Evolutionary conservation across 1,284 basidiomycete genomes (phyloP), one percentile per base, ranked within the genome.

Genomic region (Kwoniella shivajii): DNA sequence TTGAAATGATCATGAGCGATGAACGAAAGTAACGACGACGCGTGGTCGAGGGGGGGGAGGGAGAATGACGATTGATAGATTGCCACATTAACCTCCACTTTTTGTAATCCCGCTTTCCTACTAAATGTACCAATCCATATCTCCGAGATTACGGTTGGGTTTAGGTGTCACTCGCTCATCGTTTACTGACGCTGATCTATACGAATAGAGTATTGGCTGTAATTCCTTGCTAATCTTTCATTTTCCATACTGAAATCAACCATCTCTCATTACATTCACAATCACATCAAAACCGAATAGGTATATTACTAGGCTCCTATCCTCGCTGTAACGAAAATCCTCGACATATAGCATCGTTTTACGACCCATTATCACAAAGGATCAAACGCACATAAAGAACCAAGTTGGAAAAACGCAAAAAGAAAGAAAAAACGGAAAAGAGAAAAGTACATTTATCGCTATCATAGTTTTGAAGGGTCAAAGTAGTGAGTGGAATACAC

Each of bases 21-120:
- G 48, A 38, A 38, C 22, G 7, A 50, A 26, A 50, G 49, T 31
- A 31, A 24, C 18, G 24, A 47, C 52, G 52, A 53, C 51, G 51
- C 51, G 47, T 49, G 16, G 2, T 30, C 29, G 42, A 36, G 5
- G 42, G 33, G 13, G 51, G 20, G 16, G 24, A 3, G 16, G 24
- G 44, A 3, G 7, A 18, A 9, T 38, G n/a, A 10, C n/a, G 22
- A 42, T 18, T 30, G 45, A 2, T 14, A 14, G 36, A 38, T 4
- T 39, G 36, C 37, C 37, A 41, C 30, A 43, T 38, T 39, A 33
- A 47, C 45, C 45, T 47, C 45, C 45, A 47, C 45, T n/a, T 47
- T 33, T n/a, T n/a, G n/a, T n/a, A n/a, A n/a, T n/a, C n/a, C n/a
- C n/a, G n/a, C n/a, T n/a, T n/a, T n/a, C n/a, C n/a, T n/a, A n/a